Percentiles rank a stretch among this genome's conserved stretches.
phyloP scores from a whole-genome alignment of 1,139 yeast species.

The Geotrichum europaeum region DNA sequence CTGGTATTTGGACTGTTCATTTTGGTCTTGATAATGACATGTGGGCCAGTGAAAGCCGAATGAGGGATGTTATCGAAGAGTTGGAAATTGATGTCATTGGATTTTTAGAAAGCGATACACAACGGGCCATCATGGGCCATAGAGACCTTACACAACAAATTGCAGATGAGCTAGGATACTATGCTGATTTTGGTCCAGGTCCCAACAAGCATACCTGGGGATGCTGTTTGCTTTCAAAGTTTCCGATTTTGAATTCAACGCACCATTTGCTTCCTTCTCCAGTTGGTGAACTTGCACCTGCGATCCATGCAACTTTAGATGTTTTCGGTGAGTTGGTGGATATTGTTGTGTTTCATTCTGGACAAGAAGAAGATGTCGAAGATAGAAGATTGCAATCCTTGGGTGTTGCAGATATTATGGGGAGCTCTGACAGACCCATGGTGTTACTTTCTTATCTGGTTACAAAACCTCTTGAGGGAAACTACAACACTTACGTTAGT shows the following conservation, averaged over 20 bases:
- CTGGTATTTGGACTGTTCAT: slow-evolving; percentile 98
- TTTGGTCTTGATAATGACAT: slow-evolving; percentile 94
- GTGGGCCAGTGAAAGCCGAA: slow-evolving; percentile 95
- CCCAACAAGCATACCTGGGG: slow-evolving; percentile 99
- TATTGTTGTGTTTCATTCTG: slow-evolving; percentile 94
- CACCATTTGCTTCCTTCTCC: slow-evolving; percentile 94
- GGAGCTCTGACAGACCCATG: slow-evolving; percentile 65
- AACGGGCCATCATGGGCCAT: slow-evolving; percentile 89
- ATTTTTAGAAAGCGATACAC: slow-evolving; percentile 85
- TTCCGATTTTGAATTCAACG: slow-evolving; percentile 83
- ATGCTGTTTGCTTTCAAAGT: slow-evolving; percentile 81
- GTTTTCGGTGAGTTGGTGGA: slow-evolving; percentile 82
- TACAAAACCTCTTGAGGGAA: slow-evolving; percentile 78
- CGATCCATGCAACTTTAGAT: slow-evolving; percentile 90
- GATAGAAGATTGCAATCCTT: slow-evolving; percentile 85
- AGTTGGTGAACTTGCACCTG: slow-evolving; percentile 97
- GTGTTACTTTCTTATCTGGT: slow-evolving; percentile 84
- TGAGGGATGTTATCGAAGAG: slow-evolving; percentile 75
- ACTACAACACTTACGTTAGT: slow-evolving; percentile 86
- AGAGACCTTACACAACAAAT: slow-evolving; percentile 86
- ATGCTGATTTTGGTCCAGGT: slow-evolving; percentile 95
- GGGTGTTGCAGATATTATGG: slow-evolving; percentile 76
- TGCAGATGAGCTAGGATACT: slow-evolving; percentile 92
- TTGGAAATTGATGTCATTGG: slow-evolving; percentile 90
- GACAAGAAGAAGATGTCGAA: slow-evolving; percentile 95